phyloP scores from a whole-genome alignment of 495 filamentous ascomycete genomes.

The Penicillium dipodomyicola region DNA sequence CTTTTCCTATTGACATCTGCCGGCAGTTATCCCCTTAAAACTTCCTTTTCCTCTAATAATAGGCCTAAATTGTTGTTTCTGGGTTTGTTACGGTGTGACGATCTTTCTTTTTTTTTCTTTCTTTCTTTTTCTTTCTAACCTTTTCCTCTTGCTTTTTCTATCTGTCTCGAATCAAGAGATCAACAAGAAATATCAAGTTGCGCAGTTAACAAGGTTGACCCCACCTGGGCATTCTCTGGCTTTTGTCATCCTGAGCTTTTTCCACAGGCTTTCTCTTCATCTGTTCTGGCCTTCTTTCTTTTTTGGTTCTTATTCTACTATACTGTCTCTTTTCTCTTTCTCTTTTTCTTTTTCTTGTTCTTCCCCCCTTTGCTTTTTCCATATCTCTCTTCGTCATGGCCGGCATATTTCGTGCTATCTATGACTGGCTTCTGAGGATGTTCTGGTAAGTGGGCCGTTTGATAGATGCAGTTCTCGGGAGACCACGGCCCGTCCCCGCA shows the following conservation, averaged over 20 bases:
- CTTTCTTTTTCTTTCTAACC: conserved; percentile 4
- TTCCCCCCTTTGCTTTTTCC: no score
- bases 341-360: background rate
- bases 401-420: conserved; percentile 86
- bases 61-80: background rate
- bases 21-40: conserved; percentile 1
- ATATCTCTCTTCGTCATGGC: conserved; percentile 57
- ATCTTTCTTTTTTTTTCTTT: background rate
- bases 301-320: background rate
- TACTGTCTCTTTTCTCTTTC: conserved; percentile 4
- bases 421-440: conserved; percentile 96
- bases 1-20: background rate
- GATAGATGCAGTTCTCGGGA: conserved; percentile 18
- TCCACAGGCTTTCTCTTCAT: conserved; percentile 7
- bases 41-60: conserved; percentile 7
- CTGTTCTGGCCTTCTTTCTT: conserved; percentile 1
- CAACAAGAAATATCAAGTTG: background rate
- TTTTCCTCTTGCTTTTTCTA: conserved; percentile 12
- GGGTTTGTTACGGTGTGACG: background rate
- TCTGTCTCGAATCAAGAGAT: background rate
- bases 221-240: conserved; percentile 7
- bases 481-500: conserved; percentile 41
- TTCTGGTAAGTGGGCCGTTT: conserved; percentile 81
- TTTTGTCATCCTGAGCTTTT: conserved; percentile 13
- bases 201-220: conserved; percentile 2